Conservation (phyloP, 805 yeast genomes). For the Metschnikowia kofuensis region DNA sequence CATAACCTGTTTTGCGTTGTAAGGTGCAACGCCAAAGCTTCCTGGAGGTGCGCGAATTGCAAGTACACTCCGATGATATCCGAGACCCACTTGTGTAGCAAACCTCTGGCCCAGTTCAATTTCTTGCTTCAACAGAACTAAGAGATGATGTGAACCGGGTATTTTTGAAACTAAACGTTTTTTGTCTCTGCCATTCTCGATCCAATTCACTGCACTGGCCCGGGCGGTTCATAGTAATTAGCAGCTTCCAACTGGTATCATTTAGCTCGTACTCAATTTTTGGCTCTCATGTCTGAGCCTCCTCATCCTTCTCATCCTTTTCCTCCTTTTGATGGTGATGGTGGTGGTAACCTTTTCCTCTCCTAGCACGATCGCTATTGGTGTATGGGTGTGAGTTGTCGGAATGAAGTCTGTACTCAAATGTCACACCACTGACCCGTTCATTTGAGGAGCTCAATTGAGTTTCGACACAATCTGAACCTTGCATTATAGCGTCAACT, state of each 20-base stretch:
- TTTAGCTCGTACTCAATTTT: too few relatives aligned
- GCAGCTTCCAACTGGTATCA: too few relatives aligned
- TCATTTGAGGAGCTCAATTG: slow-evolving; percentile 36
- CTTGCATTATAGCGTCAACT: slow-evolving; percentile 42
- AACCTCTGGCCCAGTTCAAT: background rate
- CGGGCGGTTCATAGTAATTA: too few relatives aligned
- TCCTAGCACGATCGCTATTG: slow-evolving; percentile 12
- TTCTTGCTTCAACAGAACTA: too few relatives aligned
- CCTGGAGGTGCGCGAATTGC: too few relatives aligned
- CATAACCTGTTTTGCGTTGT: background rate
- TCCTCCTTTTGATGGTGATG: slow-evolving; percentile 11
- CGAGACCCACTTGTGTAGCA: background rate
- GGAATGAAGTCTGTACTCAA: slow-evolving; percentile 47
- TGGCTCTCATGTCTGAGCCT: background rate
- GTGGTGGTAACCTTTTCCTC: slow-evolving; percentile 15
- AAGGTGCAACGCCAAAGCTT: too few relatives aligned
- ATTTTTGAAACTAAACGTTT: too few relatives aligned
- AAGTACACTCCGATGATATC: background rate
- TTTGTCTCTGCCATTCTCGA: too few relatives aligned
- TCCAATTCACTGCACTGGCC: too few relatives aligned
- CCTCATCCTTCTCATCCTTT: slow-evolving; percentile 5
- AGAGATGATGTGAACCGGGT: too few relatives aligned
- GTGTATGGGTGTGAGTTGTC: slow-evolving; percentile 24
- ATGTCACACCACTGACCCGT: slow-evolving; percentile 43
- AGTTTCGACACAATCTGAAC: slow-evolving; percentile 31